Percentiles rank a stretch among this genome's conserved stretches.
Conservation (phyloP, 2,329 filamentous ascomycete species). For the Sporothrix phasma region DNA sequence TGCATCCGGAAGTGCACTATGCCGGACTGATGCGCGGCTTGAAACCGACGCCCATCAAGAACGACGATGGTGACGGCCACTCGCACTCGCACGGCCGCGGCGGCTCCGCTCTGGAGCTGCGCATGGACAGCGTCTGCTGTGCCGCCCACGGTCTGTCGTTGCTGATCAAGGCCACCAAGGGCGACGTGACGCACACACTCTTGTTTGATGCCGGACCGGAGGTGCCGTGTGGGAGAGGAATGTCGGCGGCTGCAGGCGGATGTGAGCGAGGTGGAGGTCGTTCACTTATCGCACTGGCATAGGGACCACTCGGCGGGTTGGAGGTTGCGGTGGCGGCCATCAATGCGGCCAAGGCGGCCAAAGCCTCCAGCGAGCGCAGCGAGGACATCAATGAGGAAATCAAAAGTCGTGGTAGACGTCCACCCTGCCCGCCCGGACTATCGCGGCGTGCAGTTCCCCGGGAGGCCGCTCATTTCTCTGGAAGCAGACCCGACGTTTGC, state of each 20-base stretch:
- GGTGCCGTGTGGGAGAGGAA: constrained; percentile 41
- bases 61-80: background rate
- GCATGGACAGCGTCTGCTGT: constrained; percentile 42
- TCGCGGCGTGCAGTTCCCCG: constrained; percentile 35
- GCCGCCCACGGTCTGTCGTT: constrained; percentile 45
- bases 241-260: constrained; percentile 33
- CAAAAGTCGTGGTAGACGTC: constrained; percentile 37
- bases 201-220: constrained; percentile 47
- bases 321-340: constrained; percentile 39
- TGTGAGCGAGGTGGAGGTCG: constrained; percentile 34
- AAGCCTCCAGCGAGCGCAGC: constrained; percentile 4
- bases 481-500: constrained; percentile 43
- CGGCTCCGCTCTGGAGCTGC: constrained; percentile 34
- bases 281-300: constrained; percentile 45
- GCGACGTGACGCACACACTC: constrained; percentile 33
- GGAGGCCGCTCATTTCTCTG: constrained; percentile 34
- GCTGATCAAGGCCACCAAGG: constrained; percentile 39
- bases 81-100: constrained; percentile 29
- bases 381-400: background rate
- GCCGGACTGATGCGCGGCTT: constrained; percentile 34
- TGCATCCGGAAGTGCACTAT: constrained; percentile 34
- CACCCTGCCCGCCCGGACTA: constrained; percentile 43
- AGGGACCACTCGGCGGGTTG: constrained; percentile 44
- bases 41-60: constrained; percentile 25
- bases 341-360: constrained; percentile 28